Conservation (phyloP, 306 rosid genomes). For the Cucurbita ficifolia region DNA sequence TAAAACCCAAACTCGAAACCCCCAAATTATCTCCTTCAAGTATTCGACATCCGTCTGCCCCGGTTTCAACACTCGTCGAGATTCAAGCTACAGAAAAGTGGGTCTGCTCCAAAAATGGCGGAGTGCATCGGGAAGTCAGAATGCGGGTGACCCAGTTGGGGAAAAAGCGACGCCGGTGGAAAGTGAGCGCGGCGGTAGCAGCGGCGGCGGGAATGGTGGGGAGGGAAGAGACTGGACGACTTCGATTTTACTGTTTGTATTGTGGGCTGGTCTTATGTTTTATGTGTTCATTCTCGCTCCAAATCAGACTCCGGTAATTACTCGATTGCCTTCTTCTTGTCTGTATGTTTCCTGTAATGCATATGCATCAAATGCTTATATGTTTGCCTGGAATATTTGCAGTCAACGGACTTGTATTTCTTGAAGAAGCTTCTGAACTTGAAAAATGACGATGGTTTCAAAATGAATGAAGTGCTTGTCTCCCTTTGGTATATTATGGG, state of each 20-base stretch:
- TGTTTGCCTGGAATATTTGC: not conserved
- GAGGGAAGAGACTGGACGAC: conserved; percentile 68
- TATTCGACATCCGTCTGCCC: not conserved
- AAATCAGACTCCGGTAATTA: conserved; percentile 73
- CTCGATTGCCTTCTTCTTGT: not conserved
- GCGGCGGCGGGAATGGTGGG: conserved; percentile 23
- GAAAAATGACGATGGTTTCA: conserved; percentile 74
- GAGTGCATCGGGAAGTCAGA: conserved; percentile 14
- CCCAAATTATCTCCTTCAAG: not conserved
- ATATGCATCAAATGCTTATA: not conserved
- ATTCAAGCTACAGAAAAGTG: conserved; percentile 10
- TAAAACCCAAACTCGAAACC: conserved; percentile 4
- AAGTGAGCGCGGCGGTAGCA: conserved; percentile 9
- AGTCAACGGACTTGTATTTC: conserved; percentile 69
- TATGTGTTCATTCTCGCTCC: conserved; percentile 67
- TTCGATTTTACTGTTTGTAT: conserved; percentile 48
- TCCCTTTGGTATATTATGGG: conserved; percentile 87
- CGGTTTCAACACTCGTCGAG: conserved; percentile 4
- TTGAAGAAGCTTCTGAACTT: conserved; percentile 62
- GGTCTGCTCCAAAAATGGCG: conserved; percentile 24
- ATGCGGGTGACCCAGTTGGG: conserved; percentile 23
- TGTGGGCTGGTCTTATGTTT: conserved; percentile 67
- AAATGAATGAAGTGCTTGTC: conserved; percentile 71
- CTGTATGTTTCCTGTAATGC: not conserved
- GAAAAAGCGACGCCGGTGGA: conserved; percentile 13